Base-by-base conservation (phyloP, 768 basidiomycete genomes). In the Porpolomopsis calyptriformis region DNA sequence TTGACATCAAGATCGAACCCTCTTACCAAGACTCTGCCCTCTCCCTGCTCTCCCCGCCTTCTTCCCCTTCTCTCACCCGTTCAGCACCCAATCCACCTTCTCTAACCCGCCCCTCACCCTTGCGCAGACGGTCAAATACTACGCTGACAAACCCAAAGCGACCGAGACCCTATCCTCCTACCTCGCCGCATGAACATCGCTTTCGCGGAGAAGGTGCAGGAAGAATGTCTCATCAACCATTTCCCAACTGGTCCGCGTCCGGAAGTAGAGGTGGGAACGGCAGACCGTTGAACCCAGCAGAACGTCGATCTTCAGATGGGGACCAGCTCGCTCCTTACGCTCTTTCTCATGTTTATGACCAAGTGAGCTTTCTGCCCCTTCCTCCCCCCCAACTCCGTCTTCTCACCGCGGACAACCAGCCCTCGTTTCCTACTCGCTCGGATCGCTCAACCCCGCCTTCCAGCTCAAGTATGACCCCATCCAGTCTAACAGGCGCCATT, bases 401-500 rank as follows among this genome's bases (percentile, higher is more conserved):
- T 45, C 4, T 34, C 23, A 2, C 12, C 16, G 19, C 11, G 2
- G 4, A 23, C 22, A n/a, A 24, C 41, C 45, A 66, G 65, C 61
- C 55, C 6, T 48, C 58, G 35, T 68, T 64, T 51, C 49, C 55
- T 33, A 57, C 57, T 41, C 48, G 55, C 47, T 53, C 56, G 38
- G 55, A 54, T 25, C 49, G 56, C 48, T 60, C 62, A 43, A 60
- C 68, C 25, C 60, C 65, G 38, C 60, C 66, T 16, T 71, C 76
- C 0, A 63, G 58, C 57, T 71, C 71, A 52, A 64, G 59, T 34
- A 31, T 41, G 41, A 26, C 59, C 73, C 72, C 73, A 49, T 71
- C 68, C 40, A 74, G 69, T 45, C 64, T 85, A 47, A 75, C 74
- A 22, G 79, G 78, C 47, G 80, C 82, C 20, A 75, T 85, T 61